phyloP scores from a whole-genome alignment of 345 rosid species.

The Populus alba region DNA sequence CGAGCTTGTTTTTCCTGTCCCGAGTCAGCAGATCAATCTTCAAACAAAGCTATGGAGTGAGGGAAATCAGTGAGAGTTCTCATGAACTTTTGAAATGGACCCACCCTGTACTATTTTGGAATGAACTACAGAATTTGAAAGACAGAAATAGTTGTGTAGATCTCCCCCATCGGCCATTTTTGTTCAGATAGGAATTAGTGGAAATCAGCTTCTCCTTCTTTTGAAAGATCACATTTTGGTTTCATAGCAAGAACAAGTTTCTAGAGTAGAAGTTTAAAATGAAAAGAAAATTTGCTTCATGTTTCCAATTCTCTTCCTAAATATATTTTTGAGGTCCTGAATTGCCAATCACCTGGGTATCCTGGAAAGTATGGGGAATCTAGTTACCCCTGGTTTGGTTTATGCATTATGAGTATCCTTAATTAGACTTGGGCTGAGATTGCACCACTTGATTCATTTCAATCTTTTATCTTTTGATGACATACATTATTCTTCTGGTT shows the following conservation, averaged over 20 bases:
- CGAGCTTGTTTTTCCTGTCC: not conserved
- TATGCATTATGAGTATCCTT: not conserved
- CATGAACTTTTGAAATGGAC: not conserved
- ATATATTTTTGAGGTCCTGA: not conserved
- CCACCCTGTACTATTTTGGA: not conserved
- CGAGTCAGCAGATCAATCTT: not conserved
- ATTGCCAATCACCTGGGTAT: not conserved
- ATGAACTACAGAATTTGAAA: not conserved
- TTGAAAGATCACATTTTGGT: not conserved
- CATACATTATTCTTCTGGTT: not conserved
- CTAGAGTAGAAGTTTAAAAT: not conserved
- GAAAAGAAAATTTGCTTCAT: not conserved
- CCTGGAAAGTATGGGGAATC: not conserved
- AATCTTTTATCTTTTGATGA: constrained; percentile 5
- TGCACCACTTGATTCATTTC: not conserved
- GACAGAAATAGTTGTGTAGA: not conserved
- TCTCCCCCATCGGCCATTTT: not conserved
- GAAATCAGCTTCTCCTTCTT: not conserved
- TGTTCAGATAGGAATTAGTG: not conserved
- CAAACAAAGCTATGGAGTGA: not conserved
- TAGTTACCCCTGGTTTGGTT: not conserved
- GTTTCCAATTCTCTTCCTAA: not conserved
- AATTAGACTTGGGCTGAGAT: not conserved
- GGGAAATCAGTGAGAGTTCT: not conserved
- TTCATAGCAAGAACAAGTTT: not conserved